Conservation (phyloP, 371 early-diverging fungal species). For the Mortierella sp. region DNA sequence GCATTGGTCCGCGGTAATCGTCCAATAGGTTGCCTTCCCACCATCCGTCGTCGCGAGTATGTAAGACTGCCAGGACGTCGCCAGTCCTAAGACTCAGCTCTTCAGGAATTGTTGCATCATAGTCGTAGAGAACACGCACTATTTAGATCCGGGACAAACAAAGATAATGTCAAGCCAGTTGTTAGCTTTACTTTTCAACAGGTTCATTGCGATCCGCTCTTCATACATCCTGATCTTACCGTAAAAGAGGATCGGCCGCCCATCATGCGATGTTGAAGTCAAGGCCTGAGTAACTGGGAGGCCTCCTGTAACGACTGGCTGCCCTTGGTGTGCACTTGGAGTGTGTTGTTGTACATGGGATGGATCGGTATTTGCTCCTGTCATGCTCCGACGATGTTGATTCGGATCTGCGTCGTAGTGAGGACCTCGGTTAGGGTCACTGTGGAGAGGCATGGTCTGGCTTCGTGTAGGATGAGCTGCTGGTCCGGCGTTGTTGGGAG, state of each 20-base stretch:
- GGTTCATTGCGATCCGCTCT: constrained; percentile 24
- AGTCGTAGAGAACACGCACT: constrained; percentile 90
- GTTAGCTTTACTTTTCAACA: neutral
- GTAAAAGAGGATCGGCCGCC: constrained; percentile 46
- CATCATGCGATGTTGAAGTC: constrained; percentile 27
- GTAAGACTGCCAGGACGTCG: constrained; percentile 81
- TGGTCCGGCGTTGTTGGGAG: neutral
- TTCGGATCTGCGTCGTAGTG: neutral
- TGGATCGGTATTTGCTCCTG: constrained; percentile 7
- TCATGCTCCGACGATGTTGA: constrained; percentile 11
- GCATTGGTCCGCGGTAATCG: constrained; percentile 43
- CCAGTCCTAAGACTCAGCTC: constrained; percentile 85
- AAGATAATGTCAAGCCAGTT: neutral
- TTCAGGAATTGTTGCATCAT: constrained; percentile 81
- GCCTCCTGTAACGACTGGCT: neutral
- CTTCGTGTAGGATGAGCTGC: constrained; percentile 15
- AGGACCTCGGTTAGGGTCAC: neutral
- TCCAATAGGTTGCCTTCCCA: constrained; percentile 80
- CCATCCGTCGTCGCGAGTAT: constrained; percentile 77
- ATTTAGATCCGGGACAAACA: constrained; percentile 1
- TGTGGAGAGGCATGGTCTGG: constrained; percentile 37
- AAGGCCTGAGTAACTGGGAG: neutral
- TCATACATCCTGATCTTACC: constrained; percentile 26
- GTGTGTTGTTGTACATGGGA: neutral
- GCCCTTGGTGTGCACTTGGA: constrained; percentile 21